Evolutionary conservation across 176 grass and related monocot genomes (phyloP), one percentile per base, ranked within the genome.

Genomic region (Metroxylon sagu): DNA sequence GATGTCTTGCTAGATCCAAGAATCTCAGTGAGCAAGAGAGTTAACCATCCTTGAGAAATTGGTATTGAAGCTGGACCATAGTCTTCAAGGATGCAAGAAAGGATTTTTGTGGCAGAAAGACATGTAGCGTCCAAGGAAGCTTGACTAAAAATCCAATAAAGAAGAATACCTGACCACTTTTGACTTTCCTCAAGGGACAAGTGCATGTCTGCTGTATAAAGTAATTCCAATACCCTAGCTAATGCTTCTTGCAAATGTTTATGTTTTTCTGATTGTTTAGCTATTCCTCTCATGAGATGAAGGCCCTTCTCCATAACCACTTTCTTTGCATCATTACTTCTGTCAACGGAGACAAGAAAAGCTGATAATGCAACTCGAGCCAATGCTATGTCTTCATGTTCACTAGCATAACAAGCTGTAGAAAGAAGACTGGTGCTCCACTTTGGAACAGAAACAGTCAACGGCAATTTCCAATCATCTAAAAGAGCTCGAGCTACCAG

Each of bases 41-140:
- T 75, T 71, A 96, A 82, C 92, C 92, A 96, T 71, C 92, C 92
- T 74, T 90, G 92, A 57, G 92, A 96, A 96, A 96, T 81, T 6
- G 92, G 92, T 68, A 96, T 69, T 14, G 83, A 85, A 67, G 77
- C 23, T 73, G 83, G 87, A 5, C 92, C 92, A 67, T 87, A 83
- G 56, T 91, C 83, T 30, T 91, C 84, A 72, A 97, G 81, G 67
- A 91, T 88, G 75, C 56, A 77, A 63, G 86, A 90, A 68, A 97
- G 92, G 52, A 88, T 91, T 85, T 87, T 77, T 25, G 85, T 73
- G 70, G 86, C 76, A 21, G 78, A 85, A 39, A 72, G 54, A 62
- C 77, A 71, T 63, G 84, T 97, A 66, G 52, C 73, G 52, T 82
- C 67, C 59, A 84, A 78, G 53, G 80, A 89, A 80, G 84, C 90